phyloP scores from a whole-genome alignment of 2,329 filamentous ascomycete genomes.

The Alternaria incomplexa region DNA sequence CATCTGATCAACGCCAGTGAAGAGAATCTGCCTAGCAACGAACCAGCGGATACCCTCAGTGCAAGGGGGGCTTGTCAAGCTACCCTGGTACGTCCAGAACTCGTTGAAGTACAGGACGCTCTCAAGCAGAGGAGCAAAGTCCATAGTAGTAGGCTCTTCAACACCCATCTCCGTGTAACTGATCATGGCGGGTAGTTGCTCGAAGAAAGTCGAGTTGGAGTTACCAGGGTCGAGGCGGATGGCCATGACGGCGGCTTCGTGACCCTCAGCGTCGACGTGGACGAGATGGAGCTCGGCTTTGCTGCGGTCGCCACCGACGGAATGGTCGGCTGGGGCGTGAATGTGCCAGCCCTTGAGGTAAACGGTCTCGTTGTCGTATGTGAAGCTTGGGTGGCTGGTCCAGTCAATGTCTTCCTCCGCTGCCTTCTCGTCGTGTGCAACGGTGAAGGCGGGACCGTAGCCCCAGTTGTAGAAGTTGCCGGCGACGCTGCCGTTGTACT shows the following conservation, averaged over 20 bases:
- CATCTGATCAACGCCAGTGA: slow-evolving; percentile 57
- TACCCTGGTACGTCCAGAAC: slow-evolving; percentile 59
- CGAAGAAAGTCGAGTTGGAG: slow-evolving; percentile 48
- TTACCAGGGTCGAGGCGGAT: slow-evolving; percentile 56
- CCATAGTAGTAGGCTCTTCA: slow-evolving; percentile 30
- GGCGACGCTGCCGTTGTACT: slow-evolving; percentile 45
- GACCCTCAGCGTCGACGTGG: slow-evolving; percentile 52
- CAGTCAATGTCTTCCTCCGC: slow-evolving; percentile 30
- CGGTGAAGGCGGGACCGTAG: slow-evolving; percentile 55
- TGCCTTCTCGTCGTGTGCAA: slow-evolving; percentile 39
- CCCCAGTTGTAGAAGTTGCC: slow-evolving; percentile 59
- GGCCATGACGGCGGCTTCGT: slow-evolving; percentile 55
- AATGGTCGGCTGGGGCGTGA: slow-evolving; percentile 59
- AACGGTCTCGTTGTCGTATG: slow-evolving; percentile 55
- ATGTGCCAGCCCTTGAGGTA: slow-evolving; percentile 61
- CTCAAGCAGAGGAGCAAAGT: slow-evolving; percentile 43
- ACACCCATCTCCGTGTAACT: slow-evolving; percentile 46
- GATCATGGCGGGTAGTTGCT: slow-evolving; percentile 51
- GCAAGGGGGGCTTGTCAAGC: slow-evolving; percentile 57
- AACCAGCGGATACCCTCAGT: slow-evolving; percentile 57
- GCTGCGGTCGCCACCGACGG: slow-evolving; percentile 50
- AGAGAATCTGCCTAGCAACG: slow-evolving; percentile 51
- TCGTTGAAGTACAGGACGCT: slow-evolving; percentile 51
- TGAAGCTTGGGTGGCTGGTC: slow-evolving; percentile 50
- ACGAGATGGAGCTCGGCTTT: slow-evolving; percentile 60